Evolutionary conservation across 306 rosid genomes (phyloP), one percentile per base, ranked within the genome.

Genomic region (Corylus americana): DNA sequence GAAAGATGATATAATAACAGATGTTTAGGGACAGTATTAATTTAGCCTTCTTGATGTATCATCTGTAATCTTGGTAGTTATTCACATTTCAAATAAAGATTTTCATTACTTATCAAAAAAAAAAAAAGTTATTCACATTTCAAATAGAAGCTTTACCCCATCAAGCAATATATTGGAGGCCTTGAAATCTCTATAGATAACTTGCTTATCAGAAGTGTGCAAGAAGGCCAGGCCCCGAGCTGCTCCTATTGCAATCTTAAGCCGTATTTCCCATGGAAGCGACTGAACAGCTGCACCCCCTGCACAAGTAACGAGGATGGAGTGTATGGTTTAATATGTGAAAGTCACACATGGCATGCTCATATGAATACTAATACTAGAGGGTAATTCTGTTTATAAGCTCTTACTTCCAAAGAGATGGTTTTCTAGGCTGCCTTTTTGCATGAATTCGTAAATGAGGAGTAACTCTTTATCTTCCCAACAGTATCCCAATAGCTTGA

Each of bases 151-250:
- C 82, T 76, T 74, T 77, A 96, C 99, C 91, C 89, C 97, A 22
- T 96, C 99, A 9, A 96, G 94, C 72, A 96, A 84, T 57, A 96
- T 96, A 83, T 93, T 96, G 70, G 99, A 93, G 74, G 98, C 98
- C 88, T 96, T 96, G 82, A 93, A 91, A 72, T 96, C 99, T 84
- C 99, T 81, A 77, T 96, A 96, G 82, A 96, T 91, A 50, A 91
- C 94, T 87, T 92, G 86, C 81, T 81, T 90, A 58, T 96, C 96
- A 29, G 98, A 90, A 54, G 94, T 82, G 82, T 96, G 99, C 87
- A 96, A 87, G 83, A 96, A 96, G 10, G 93, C 86, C 82, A 95
- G 82, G 75, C 98, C 99, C 79, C 89, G 86, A 51, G 98, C 99
- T n/a, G 98, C 99, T 59, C 94, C 98, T 39, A 96, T 96, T 63